Evolutionary conservation across 306 rosid species (phyloP), one percentile per base, ranked within the genome.

Genomic region (Prunus mume): DNA sequence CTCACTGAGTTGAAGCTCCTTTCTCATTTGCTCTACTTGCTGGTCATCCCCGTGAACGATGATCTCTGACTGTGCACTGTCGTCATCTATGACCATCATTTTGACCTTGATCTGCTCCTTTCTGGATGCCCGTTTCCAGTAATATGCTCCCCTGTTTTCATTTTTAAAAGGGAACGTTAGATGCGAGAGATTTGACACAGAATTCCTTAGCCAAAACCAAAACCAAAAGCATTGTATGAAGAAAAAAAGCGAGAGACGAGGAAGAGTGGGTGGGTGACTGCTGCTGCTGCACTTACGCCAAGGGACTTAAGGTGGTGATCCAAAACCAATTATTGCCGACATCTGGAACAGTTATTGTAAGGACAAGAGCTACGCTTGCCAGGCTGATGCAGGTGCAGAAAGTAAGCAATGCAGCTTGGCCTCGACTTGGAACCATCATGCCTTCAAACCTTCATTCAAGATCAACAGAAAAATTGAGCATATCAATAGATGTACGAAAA

Each of bases 381-480:
- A 91, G 77, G 82, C 95, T 91, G 80, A 93, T 91, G 92, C 93
- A 89, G 58, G 97, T 93, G 82, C 98, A 95, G 75, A 93, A 93
- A 15, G 96, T 93, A 45, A 93, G 85, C 51, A 93, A 56, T 66
- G 96, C 92, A 27, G 98, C 97, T 77, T 91, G 93, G 15, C 92
- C 95, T 82, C 97, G 83, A 83, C 91, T 92, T 54, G 97, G 97
- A 63, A 85, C 85, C 98, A 92, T 95, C 85, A 72, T 68, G 65
- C 96, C 97, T 87, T 95, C 98, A 82, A 95, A 95, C 88, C 98
- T 94, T 82, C 49, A 86, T 62, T 78, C 74, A 49, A 67, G 43
- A 65, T 10, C 41, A 47, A 51, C 30, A 5, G 55, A 3, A 4
- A 51, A 27, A n/a, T 3, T 56, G 18, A 17, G 8, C 49, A 56